Conservation (phyloP, 1,139 yeast genomes). For the Suhomyces anneliseae region DNA sequence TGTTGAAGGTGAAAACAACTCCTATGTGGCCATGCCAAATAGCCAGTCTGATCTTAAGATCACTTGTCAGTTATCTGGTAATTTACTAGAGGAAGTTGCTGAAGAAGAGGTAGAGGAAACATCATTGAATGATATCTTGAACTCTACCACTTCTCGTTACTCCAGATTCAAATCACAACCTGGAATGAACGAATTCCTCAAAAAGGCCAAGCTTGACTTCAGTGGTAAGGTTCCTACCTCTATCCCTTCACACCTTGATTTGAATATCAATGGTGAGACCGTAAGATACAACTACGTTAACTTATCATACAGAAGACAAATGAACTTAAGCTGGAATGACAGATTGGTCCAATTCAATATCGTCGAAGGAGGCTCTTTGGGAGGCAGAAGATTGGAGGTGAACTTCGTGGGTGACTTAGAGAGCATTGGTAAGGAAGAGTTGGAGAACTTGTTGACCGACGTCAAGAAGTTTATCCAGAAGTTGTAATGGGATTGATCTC, state of each 20-base stretch:
- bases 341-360: conserved; percentile 45
- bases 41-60: conserved; percentile 45
- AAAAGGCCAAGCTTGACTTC: conserved; percentile 39
- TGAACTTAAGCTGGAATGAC: conserved; percentile 38
- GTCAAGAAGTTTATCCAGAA: conserved; percentile 24
- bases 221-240: conserved; percentile 34
- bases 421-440: conserved; percentile 22
- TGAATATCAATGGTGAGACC: conserved; percentile 35
- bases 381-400: conserved; percentile 53
- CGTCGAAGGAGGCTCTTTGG: conserved; percentile 58
- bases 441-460: conserved; percentile 31
- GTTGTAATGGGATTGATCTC: conserved; percentile 11
- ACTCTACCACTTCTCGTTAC: conserved; percentile 34
- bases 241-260: conserved; percentile 38
- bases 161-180: conserved; percentile 42
- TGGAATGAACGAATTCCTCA: conserved; percentile 44
- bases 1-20: conserved; percentile 48
- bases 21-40: conserved; percentile 42
- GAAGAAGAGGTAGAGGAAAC: conserved; percentile 6
- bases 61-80: conserved; percentile 41
- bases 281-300: conserved; percentile 47
- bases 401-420: conserved; percentile 41
- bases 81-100: conserved; percentile 21
- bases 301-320: conserved; percentile 42
- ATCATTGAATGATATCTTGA: conserved; percentile 19